Percentiles rank a stretch among this genome's conserved stretches.
phyloP scores from a whole-genome alignment of 2,329 filamentous ascomycete species.

The Chaetomiaceae sp. region DNA sequence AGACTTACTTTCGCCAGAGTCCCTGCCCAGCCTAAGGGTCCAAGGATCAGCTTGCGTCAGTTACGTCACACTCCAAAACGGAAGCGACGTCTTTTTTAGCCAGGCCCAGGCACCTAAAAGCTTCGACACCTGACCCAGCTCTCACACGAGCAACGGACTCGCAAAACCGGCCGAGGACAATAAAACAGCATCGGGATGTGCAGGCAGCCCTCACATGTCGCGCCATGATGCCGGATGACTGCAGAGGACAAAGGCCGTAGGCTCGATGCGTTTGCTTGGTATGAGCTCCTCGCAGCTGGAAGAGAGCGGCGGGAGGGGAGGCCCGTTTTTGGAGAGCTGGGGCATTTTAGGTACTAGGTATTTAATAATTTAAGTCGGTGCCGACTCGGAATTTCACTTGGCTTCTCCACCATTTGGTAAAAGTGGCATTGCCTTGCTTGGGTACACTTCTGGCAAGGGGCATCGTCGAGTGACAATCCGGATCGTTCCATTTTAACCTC shows the following conservation, averaged over 20 bases:
- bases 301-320: too few relatives aligned
- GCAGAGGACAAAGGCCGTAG: neutral
- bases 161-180: neutral
- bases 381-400: neutral
- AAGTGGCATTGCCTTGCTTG: slow-evolving; percentile 6
- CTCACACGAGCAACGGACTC: slow-evolving; percentile 4
- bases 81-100: neutral
- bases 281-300: too few relatives aligned
- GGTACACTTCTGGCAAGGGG: too few relatives aligned
- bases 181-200: neutral
- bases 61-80: slow-evolving; percentile 7
- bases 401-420: slow-evolving; percentile 3
- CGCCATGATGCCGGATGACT: neutral
- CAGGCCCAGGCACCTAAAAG: neutral
- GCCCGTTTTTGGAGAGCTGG: too few relatives aligned
- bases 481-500: neutral
- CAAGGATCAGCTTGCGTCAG: neutral
- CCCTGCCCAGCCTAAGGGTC: neutral
- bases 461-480: neutral
- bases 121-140: neutral
- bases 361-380: neutral
- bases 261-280: neutral
- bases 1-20: too few relatives aligned
- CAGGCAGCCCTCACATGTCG: neutral
- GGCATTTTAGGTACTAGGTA: neutral